phyloP scores from a whole-genome alignment of 345 rosid species.

The Lagerstroemia speciosa region DNA sequence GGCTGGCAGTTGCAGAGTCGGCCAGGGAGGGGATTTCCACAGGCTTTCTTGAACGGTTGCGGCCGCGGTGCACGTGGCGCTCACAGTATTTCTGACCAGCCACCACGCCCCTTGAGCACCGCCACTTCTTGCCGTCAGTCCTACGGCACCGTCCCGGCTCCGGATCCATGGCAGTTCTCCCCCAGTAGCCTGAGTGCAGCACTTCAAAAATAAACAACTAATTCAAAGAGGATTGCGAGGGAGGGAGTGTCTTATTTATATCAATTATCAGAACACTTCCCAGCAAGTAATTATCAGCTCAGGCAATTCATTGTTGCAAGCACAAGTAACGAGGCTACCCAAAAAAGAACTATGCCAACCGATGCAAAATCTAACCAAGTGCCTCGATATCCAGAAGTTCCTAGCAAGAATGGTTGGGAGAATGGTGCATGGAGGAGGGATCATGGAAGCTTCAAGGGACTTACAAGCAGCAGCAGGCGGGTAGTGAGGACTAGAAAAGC shows the following conservation, averaged over 20 bases:
- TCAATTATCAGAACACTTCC: no score
- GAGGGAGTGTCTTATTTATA: no score
- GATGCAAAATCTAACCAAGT: no score
- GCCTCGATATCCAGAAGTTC: not conserved
- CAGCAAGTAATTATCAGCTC: no score
- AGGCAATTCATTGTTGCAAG: not conserved
- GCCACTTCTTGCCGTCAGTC: conserved; percentile 98
- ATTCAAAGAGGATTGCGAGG: no score
- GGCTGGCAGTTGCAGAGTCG: conserved; percentile 11
- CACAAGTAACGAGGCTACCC: no score
- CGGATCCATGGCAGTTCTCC: conserved; percentile 82
- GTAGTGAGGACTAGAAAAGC: conserved; percentile 26
- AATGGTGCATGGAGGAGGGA: not conserved
- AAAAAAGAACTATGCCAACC: no score
- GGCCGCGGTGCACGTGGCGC: conserved; percentile 99
- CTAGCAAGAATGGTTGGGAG: not conserved
- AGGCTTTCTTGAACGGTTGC: conserved; percentile 99
- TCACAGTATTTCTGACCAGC: conserved; percentile 90
- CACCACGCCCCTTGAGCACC: conserved; percentile 93
- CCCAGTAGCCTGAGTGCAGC: conserved; percentile 70
- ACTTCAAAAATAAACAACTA: conserved; percentile 18
- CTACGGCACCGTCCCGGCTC: conserved; percentile 99
- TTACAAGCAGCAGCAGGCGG: conserved; percentile 58
- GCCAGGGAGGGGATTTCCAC: conserved; percentile 85
- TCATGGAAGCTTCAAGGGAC: conserved; percentile 11